A percentile compares a stretch with the other conserved stretches of the same genome.
These are phyloP conservation scores for Hypoxylon subgilvum DNA, from an alignment of 495 filamentous ascomycete genomes.

Conservation along the genomic window DNA sequence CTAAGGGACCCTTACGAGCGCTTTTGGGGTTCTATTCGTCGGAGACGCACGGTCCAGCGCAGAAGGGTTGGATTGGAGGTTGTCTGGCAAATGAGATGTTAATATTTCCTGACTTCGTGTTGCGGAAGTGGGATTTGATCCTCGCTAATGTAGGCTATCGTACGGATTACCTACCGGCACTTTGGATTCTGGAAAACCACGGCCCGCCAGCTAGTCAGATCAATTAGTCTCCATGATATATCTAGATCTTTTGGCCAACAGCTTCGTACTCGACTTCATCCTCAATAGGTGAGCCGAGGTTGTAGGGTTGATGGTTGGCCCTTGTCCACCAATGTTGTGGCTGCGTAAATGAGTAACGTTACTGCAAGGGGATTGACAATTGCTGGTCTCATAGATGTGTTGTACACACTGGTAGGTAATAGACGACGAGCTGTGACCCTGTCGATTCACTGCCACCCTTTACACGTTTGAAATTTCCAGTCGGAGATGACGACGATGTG, in stretches of 20 bases:
- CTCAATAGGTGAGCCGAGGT: constrained; percentile 7
- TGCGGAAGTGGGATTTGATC: constrained; percentile 18
- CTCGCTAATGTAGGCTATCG: constrained; percentile 23
- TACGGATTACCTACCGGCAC: no score
- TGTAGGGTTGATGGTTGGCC: neutral
- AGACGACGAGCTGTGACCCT: no score
- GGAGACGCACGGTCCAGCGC: neutral
- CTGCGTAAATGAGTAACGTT: constrained; percentile 26
- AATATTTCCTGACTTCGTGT: constrained; percentile 12
- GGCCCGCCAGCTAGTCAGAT: constrained; percentile 3
- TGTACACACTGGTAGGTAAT: no score
- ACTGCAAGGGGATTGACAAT: constrained; percentile 6
- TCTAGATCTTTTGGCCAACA: no score
- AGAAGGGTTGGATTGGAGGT: constrained; percentile 3
- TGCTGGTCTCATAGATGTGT: no score
- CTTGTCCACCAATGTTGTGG: constrained; percentile 7
- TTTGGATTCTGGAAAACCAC: constrained; percentile 17
- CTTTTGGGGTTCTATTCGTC: neutral
- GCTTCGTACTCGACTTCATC: neutral
- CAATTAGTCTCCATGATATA: no score
- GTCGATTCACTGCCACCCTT: no score
- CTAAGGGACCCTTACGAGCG: neutral
- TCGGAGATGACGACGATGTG: no score
- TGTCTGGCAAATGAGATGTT: constrained; percentile 16
- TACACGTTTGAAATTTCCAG: no score